Base-by-base conservation (phyloP, 2,329 filamentous ascomycete species). In the Aspergillus hortae region DNA sequence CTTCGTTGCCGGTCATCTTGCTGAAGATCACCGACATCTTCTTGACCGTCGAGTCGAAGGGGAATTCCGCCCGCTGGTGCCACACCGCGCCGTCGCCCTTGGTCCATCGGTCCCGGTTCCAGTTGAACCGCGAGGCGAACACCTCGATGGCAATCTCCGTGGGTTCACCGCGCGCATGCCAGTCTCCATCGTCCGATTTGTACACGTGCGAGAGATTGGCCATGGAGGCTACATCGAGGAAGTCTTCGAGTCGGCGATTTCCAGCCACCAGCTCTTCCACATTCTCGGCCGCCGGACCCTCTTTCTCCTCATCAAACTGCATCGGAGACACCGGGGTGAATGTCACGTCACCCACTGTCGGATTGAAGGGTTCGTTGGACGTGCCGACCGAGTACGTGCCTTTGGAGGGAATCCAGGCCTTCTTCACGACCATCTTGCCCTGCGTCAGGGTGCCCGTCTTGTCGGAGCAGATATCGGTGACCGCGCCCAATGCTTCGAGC, bases 91-190 rank as follows among this genome's bases (percentile, higher is more conserved):
- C 64, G 2, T 77, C 67, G 1, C 75, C 78, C n/a, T 72, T 68
- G 0, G 76, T 77, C 53, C 80, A 77, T 6, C 72, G 70, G 10
- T 75, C 70, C 12, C 80, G 77, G 60, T 83, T 83, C 75, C 81
- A 82, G 51, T 80, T 74, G 63, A 89, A 89, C 6, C 86, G 79
- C 36, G 79, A 81, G 15, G 84, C 83, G 63, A 89, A 87, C 0
- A 89, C 85, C 58, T 88, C 84, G 32, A 89, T 85, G 1, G 86
- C 85, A 55, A 88, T 86, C 59, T 89, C 86, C 1, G 85, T 88
- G 0, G 83, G 82, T 54, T 86, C 83, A 49, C 84, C 85, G 38
- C 81, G 77, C n/a, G 80, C 81, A 48, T 79, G 74, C 84, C 84
- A 87, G 38, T 76, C 68, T 9, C 71, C 69, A 14, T 76, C 69